These are phyloP conservation scores for Clarireedia monteithiana DNA, from an alignment of 2,329 filamentous ascomycete species.

Conservation along the genomic window DNA sequence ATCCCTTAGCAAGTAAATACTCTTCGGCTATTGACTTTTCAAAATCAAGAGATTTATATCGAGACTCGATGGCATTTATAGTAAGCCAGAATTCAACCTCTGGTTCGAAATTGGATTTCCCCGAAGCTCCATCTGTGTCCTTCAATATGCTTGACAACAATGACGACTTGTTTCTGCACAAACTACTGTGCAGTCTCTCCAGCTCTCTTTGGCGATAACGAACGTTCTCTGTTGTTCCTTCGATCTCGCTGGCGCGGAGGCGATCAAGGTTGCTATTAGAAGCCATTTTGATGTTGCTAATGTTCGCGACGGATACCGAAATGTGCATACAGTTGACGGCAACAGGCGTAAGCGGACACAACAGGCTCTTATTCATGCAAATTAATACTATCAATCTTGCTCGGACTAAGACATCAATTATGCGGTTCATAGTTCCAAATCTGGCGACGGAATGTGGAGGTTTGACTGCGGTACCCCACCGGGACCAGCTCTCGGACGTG, in stretches of 20 bases:
- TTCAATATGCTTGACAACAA: constrained; percentile 2
- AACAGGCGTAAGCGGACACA: too few relatives aligned
- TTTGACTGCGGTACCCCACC: not conserved
- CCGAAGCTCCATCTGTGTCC: constrained; percentile 34
- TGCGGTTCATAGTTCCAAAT: too few relatives aligned
- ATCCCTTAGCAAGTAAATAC: constrained; percentile 34
- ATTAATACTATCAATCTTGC: too few relatives aligned
- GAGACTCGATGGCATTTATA: constrained; percentile 32
- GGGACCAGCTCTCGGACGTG: too few relatives aligned
- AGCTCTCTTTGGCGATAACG: constrained; percentile 40
- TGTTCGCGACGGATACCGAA: not conserved
- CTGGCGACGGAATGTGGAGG: not conserved
- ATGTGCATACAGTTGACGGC: too few relatives aligned
- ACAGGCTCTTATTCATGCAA: too few relatives aligned
- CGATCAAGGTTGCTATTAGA: constrained; percentile 11
- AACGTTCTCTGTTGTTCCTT: constrained; percentile 38
- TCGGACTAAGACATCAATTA: too few relatives aligned
- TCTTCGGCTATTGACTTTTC: constrained; percentile 33
- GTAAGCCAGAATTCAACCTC: constrained; percentile 35
- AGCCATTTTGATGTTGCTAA: not conserved
- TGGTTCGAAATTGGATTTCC: constrained; percentile 34
- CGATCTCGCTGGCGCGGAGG: constrained; percentile 32
- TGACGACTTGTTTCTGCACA: constrained; percentile 29
- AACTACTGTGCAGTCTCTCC: constrained; percentile 33
- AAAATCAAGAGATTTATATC: constrained; percentile 34